A percentile compares a stretch with the other conserved stretches of the same genome.
Evolutionary conservation across 495 filamentous ascomycete genomes (phyloP).

Genomic region (Cercophora sp.): DNA sequence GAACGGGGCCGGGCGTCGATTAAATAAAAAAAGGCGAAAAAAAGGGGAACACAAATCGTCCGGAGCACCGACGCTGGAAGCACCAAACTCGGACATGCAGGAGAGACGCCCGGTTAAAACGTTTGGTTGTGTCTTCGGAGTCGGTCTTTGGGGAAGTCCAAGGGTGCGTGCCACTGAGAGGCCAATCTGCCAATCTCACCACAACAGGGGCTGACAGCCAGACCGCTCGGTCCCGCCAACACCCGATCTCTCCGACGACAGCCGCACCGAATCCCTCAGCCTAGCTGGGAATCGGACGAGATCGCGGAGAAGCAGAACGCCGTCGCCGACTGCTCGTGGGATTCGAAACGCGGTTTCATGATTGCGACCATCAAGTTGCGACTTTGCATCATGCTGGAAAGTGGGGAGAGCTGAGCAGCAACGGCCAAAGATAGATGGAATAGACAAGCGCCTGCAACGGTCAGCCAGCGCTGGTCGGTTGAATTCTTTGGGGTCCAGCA

Average conservation of each 20-base stretch:
- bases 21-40: conserved; percentile 10
- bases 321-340: conserved; percentile 1
- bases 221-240: conserved; percentile 4
- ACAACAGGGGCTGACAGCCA: background rate
- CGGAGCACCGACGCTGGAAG: conserved; percentile 26
- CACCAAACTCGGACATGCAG: conserved; percentile 1
- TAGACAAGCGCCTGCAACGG: too few relatives aligned
- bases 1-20: background rate
- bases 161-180: conserved; percentile 3
- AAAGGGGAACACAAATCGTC: too few relatives aligned
- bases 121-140: conserved; percentile 18
- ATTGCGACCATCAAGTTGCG: background rate
- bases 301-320: background rate
- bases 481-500: too few relatives aligned
- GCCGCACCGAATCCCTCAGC: background rate
- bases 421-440: too few relatives aligned
- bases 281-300: background rate
- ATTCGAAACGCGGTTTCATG: background rate
- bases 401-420: too few relatives aligned
- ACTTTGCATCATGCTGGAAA: too few relatives aligned
- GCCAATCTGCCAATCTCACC: background rate
- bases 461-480: too few relatives aligned
- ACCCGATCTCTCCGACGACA: conserved; percentile 5
- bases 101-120: conserved; percentile 15
- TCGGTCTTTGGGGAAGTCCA: conserved; percentile 31